A percentile compares a stretch with the other conserved stretches of the same genome.
Evolutionary conservation across 768 basidiomycete genomes (phyloP).

Genomic region (Russula sp.): DNA sequence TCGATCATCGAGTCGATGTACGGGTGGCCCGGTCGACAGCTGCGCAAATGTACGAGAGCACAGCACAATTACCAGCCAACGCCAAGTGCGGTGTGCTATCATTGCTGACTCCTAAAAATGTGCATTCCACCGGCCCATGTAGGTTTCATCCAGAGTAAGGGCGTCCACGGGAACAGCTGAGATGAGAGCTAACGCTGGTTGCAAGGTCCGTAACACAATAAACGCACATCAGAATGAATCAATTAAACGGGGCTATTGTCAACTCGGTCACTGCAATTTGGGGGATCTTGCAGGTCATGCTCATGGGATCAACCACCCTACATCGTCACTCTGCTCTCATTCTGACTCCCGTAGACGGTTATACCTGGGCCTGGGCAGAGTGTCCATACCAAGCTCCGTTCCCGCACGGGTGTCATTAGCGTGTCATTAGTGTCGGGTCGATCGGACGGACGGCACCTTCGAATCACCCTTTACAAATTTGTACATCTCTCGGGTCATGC

Average conservation of each 20-base stretch:
- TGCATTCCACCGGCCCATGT: not conserved
- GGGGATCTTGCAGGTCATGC: not conserved
- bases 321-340: not conserved
- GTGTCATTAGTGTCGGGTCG: not conserved
- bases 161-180: not conserved
- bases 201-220: slow-evolving; percentile 13
- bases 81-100: not conserved
- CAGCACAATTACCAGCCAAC: not conserved
- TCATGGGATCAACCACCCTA: not conserved
- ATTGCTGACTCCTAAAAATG: not conserved
- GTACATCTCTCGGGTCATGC: not conserved
- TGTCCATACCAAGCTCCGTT: not conserved
- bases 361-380: not conserved
- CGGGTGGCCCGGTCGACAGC: not conserved
- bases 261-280: not conserved
- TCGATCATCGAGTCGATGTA: not conserved
- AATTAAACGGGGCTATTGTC: not conserved
- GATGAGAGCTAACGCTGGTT: too few species aligned
- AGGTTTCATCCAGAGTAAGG: not conserved
- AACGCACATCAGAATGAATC: slow-evolving; percentile 1
- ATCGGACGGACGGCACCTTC: not conserved
- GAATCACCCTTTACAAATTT: not conserved
- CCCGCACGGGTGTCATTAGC: not conserved
- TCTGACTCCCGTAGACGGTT: not conserved
- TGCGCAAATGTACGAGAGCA: not conserved